Evolutionary conservation across 208 protist genomes (phyloP), one percentile per base, ranked within the genome.

Genomic region (Leishmania gerbilli): DNA sequence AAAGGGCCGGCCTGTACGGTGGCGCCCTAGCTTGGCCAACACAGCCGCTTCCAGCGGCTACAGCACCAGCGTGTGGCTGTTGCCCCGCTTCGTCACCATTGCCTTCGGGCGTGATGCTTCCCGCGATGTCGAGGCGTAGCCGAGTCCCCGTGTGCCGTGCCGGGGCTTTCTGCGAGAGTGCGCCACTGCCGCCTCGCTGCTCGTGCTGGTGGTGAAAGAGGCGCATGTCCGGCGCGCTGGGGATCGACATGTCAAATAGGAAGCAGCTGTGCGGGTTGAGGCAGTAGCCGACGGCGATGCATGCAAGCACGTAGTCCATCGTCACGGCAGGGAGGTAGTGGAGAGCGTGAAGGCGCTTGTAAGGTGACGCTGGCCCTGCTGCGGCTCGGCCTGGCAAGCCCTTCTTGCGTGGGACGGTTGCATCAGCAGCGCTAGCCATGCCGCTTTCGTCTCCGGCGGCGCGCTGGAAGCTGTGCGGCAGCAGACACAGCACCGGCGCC

Each of bases 201-300:
- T 65, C 40, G 11, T 49, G 49, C 60, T 80, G 71, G 51, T 83
- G 86, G 56, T 84, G 81, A 8, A 85, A 65, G 49, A 89, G 80
- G 7, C 75, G 74, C 37, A 84, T 67, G 42, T 94, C 91, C 31
- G 87, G 81, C 34, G 89, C 84, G 47, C 85, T 91, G 21, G 89
- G 89, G 27, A 92, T 84, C 17, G 88, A 72, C 3, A 37, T 76
- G 76, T 79, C 74, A 71, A 97, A 97, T 37, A 95, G 55, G 82
- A 97, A 97, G 79, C 86, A 94, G 42, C 84, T 80, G 9, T 55
- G 31, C 7, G 91, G 91, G 49, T 91, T 31, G 31, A 97, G 79
- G 62, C 92, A 34, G 31, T 37, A 40, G 11, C 79, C 77, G 27
- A 85, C 87, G 21, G 93, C 93, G 15, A 95, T 62, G 71, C 88